A percentile compares a stretch with the other conserved stretches of the same genome.
Conservation (phyloP, 2,329 filamentous ascomycete species). For the Sclerotinia minor region DNA sequence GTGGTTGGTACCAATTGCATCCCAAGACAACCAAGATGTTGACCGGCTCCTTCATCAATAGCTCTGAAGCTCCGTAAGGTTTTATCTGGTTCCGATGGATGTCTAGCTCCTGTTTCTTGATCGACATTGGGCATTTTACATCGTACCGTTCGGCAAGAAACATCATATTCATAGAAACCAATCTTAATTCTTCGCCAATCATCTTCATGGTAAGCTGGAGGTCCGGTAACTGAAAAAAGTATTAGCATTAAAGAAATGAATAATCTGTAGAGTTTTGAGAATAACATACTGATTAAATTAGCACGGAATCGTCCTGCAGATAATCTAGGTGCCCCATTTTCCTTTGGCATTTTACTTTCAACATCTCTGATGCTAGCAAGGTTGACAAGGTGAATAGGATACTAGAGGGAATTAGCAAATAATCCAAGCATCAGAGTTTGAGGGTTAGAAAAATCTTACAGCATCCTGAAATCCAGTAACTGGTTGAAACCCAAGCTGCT, state of each 20-base stretch:
- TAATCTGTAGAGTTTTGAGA: neutral
- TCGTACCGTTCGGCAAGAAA: slow-evolving; percentile 65
- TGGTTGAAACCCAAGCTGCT: slow-evolving; percentile 62
- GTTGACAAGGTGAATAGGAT: slow-evolving; percentile 68
- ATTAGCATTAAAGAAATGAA: neutral
- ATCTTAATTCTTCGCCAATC: slow-evolving; percentile 63
- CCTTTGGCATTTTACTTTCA: slow-evolving; percentile 54
- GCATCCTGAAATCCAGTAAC: slow-evolving; percentile 69
- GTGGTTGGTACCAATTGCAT: slow-evolving; percentile 63
- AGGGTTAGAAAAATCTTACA: slow-evolving; percentile 48
- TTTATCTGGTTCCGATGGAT: slow-evolving; percentile 55
- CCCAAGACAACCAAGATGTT: slow-evolving; percentile 58
- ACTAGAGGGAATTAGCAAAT: slow-evolving; percentile 48
- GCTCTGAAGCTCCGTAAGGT: slow-evolving; percentile 59
- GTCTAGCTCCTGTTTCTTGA: slow-evolving; percentile 45
- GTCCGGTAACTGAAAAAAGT: slow-evolving; percentile 51
- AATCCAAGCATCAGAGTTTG: neutral
- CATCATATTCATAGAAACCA: slow-evolving; percentile 55
- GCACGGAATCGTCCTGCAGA: slow-evolving; percentile 67
- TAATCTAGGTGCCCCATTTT: slow-evolving; percentile 48
- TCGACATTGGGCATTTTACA: slow-evolving; percentile 74
- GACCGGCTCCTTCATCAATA: slow-evolving; percentile 59
- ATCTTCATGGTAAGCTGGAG: slow-evolving; percentile 67
- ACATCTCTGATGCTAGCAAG: slow-evolving; percentile 63
- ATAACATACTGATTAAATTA: slow-evolving; percentile 58